Conservation (phyloP, 441 rosid genomes). For the Gossypium armourianum region DNA sequence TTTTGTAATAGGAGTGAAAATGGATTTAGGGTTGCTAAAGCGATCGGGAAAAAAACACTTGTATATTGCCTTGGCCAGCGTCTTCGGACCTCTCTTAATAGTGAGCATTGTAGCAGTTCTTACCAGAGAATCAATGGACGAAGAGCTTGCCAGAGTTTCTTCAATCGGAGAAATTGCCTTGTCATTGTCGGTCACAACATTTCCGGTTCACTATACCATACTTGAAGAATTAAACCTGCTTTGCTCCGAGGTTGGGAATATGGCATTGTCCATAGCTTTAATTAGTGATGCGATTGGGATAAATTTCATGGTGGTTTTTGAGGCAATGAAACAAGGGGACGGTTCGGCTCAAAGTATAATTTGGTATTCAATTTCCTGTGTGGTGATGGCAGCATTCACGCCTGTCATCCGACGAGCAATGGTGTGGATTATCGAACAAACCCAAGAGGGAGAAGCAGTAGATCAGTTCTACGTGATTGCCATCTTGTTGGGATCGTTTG, state of each 20-base stretch:
- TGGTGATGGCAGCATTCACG: conserved; percentile 19
- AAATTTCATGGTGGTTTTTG: conserved; percentile 24
- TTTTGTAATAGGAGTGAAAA: conserved; percentile 43
- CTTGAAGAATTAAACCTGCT: conserved; percentile 54
- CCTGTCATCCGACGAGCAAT: conserved; percentile 22
- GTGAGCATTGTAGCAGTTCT: conserved; percentile 9
- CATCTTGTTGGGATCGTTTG: conserved; percentile 34
- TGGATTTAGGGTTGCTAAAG: conserved; percentile 31
- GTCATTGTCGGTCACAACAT: conserved; percentile 33
- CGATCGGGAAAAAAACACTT: conserved; percentile 40
- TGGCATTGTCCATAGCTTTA: conserved; percentile 41
- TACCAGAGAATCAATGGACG: conserved; percentile 26
- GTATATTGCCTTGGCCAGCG: conserved; percentile 26
- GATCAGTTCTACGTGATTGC: conserved; percentile 32
- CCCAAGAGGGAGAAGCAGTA: conserved; percentile 45
- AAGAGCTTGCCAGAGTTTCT: conserved; percentile 19
- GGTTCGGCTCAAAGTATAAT: conserved; percentile 10
- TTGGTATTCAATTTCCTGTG: conserved; percentile 28
- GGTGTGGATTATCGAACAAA: conserved; percentile 36
- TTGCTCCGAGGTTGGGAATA: conserved; percentile 62
- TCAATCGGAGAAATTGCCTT: conserved; percentile 32
- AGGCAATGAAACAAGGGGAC: conserved; percentile 39
- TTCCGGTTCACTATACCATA: conserved; percentile 44
- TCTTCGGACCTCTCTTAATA: conserved; percentile 22
- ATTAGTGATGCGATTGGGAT: conserved; percentile 37